Percentiles rank a stretch among this genome's conserved stretches.
These are phyloP conservation scores for Liriodendron chinense DNA, from an alignment of 164 flowering plant genomes.

Conservation along the genomic window DNA sequence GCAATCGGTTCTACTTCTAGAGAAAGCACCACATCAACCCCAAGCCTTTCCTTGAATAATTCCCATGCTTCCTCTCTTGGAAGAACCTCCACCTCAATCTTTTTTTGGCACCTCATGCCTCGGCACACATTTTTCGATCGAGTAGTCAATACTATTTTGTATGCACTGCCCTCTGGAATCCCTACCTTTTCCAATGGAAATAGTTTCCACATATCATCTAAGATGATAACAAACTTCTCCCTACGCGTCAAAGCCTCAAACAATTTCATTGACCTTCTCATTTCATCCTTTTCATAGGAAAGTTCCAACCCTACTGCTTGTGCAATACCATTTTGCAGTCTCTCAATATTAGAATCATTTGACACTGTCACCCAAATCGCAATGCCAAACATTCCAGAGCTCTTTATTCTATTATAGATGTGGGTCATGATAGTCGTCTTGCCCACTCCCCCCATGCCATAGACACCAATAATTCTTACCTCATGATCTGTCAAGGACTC, in stretches of 20 bases:
- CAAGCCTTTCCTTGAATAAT: constrained; percentile 1
- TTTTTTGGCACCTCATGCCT: not conserved
- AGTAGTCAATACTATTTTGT: constrained; percentile 6
- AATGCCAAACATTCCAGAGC: not conserved
- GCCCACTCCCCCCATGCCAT: no score
- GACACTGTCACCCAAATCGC: constrained; percentile 1
- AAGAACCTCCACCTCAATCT: constrained; percentile 3
- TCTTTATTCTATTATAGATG: no score
- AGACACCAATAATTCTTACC: no score
- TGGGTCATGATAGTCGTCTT: no score
- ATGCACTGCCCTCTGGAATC: not conserved
- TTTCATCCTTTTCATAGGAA: not conserved
- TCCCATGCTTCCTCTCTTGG: constrained; percentile 3
- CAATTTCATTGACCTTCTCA: not conserved
- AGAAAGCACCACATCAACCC: not conserved
- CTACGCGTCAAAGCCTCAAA: not conserved
- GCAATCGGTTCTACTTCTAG: constrained; percentile 8
- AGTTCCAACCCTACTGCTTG: not conserved
- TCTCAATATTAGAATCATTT: not conserved
- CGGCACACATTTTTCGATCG: not conserved
- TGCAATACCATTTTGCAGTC: not conserved
- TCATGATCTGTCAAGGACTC: no score
- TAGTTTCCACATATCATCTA: constrained; percentile 4
- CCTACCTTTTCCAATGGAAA: not conserved
- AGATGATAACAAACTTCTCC: not conserved